Conservation (phyloP, 108 stramenopile genomes). For the Stephanodiscus minutulus region DNA sequence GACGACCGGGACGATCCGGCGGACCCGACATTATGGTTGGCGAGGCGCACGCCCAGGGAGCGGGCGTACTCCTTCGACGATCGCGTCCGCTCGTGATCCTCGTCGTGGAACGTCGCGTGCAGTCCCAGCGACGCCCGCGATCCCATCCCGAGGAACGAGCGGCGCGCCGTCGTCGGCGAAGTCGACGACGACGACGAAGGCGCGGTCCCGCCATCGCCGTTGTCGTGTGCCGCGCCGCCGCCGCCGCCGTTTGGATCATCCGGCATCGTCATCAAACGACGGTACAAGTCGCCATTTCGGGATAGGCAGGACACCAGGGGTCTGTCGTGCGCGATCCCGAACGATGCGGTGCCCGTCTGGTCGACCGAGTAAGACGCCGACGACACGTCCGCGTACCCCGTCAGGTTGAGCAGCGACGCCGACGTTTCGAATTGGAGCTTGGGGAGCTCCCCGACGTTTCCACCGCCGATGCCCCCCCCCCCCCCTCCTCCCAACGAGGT, state of each 20-base stretch:
- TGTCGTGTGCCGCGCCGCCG: background rate
- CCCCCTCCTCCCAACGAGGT: constrained; percentile 37
- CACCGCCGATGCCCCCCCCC: background rate
- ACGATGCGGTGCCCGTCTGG: constrained; percentile 58
- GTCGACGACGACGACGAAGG: background rate
- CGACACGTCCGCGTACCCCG: constrained; percentile 70
- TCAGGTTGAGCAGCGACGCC: constrained; percentile 63
- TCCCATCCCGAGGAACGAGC: constrained; percentile 19
- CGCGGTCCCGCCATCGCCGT: constrained; percentile 5
- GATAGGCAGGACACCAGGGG: constrained; percentile 67
- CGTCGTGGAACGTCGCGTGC: constrained; percentile 57
- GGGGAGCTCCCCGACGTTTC: constrained; percentile 43
- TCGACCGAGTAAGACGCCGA: constrained; percentile 69
- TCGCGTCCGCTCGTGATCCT: constrained; percentile 74
- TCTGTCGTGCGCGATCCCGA: constrained; percentile 61
- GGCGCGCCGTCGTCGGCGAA: constrained; percentile 29
- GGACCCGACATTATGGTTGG: constrained; percentile 50
- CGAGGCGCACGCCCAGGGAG: constrained; percentile 49
- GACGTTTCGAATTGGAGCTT: constrained; percentile 81
- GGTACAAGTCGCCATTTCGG: constrained; percentile 21
- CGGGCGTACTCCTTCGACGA: constrained; percentile 74
- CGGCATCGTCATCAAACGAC: too few species aligned
- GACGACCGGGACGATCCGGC: constrained; percentile 25
- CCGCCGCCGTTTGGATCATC: constrained; percentile 17
- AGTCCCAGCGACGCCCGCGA: constrained; percentile 49